Percentiles rank a stretch among this genome's conserved stretches.
These are phyloP conservation scores for Punctularia strigosozonata DNA, from an alignment of 768 basidiomycete species.

Conservation along the genomic window DNA sequence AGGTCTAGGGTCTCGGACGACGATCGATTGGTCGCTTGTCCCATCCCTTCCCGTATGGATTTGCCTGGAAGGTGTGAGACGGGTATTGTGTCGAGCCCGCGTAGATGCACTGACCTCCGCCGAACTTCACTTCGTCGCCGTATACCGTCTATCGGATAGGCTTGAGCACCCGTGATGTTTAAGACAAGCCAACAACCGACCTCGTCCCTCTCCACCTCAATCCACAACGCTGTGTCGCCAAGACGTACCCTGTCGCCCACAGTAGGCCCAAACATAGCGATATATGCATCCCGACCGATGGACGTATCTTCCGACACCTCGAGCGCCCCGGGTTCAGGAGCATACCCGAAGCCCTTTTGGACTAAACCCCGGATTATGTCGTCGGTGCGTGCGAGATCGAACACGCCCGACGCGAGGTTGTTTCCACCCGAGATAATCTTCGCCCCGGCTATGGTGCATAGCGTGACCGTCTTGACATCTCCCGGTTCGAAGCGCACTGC, in stretches of 20 bases:
- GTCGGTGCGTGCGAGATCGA: slow-evolving; percentile 32
- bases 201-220: slow-evolving; percentile 82
- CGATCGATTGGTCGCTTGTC: slow-evolving; percentile 69
- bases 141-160: slow-evolving; percentile 51
- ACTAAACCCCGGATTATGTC: slow-evolving; percentile 36
- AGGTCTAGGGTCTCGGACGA: slow-evolving; percentile 70
- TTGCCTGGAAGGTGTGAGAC: slow-evolving; percentile 45
- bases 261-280: slow-evolving; percentile 94
- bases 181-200: slow-evolving; percentile 21
- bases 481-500: slow-evolving; percentile 97
- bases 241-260: slow-evolving; percentile 80
- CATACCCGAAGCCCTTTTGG: slow-evolving; percentile 58
- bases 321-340: slow-evolving; percentile 49
- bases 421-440: slow-evolving; percentile 75
- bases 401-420: slow-evolving; percentile 44
- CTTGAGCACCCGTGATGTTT: neutral
- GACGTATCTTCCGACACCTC: slow-evolving; percentile 39
- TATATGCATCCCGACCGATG: slow-evolving; percentile 63
- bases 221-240: slow-evolving; percentile 85
- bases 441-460: slow-evolving; percentile 68
- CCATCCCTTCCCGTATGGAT: slow-evolving; percentile 93
- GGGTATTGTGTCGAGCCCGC: neutral
- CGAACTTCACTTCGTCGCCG: slow-evolving; percentile 97
- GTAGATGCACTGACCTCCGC: slow-evolving; percentile 50
- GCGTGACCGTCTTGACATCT: slow-evolving; percentile 70